Evolutionary conservation across 1,284 basidiomycete genomes (phyloP), one percentile per base, ranked within the genome.

Genomic region (Leccinum pachyderme): DNA sequence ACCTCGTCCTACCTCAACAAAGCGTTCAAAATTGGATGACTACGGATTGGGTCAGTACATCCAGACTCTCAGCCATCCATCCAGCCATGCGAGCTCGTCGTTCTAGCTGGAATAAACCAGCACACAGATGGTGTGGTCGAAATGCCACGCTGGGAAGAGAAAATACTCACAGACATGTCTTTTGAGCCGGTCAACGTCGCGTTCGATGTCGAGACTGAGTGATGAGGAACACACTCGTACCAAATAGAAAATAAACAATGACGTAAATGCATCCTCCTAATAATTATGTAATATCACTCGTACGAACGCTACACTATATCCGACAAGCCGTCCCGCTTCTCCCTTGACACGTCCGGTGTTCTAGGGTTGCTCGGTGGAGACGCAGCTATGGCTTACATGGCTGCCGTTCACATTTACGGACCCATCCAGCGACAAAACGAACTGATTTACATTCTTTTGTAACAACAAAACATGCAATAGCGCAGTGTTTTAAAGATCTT

Each of bases 1-100:
- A 89, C 87, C 84, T 69, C 96, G 93, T 75, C 95, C 96, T 73
- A 98, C 93, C 86, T 98, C 92, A 74, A 98, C 95, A 79, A 95
- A 98, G 63, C 94, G 93, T 79, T 90, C 89, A 84, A 98, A 98
- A 75, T 87, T 93, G 70, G 91, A 93, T 69, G 89, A 78, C 76
- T 81, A 56, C n/a, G 5, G 1, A 37, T 31, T 35, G 18, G 18
- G 49, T 65, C 57, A 65, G 32, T 27, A 55, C 62, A 64, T 68
- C 63, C 55, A 31, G 3, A 37, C 28, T 1, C 18, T 0, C 3
- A 11, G 5, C 4, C 2, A 31, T 12, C 41, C 54, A 65, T 68
- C 63, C 63, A 65, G 31, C 56, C 35, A n/a, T 9, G 3, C 46
- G 44, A 41, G 28, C 28, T 25, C 24, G 12, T 13, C 11, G 1